Evolutionary conservation across 768 basidiomycete species (phyloP).

Genomic region (Punctularia strigosozonata): DNA sequence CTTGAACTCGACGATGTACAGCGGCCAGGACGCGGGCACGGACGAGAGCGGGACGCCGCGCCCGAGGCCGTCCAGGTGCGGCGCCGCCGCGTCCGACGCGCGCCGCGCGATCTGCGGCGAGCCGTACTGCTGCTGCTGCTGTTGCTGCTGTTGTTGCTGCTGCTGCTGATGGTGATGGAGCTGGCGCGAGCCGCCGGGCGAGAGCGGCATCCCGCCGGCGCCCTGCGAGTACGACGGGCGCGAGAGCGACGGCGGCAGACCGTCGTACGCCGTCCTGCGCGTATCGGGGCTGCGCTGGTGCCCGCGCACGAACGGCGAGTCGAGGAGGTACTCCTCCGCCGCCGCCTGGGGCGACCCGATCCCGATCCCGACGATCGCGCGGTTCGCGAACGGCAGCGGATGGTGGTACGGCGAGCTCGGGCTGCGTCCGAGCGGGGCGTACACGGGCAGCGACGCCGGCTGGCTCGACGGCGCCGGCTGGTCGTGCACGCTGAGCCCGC

Average conservation of each 20-base stretch:
- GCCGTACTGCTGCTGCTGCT: constrained; percentile 7
- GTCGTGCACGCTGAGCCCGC: constrained; percentile 44
- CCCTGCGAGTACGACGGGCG: constrained; percentile 12
- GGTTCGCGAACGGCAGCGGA: too few relatives aligned
- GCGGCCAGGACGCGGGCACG: constrained; percentile 75
- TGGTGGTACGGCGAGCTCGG: constrained; percentile 46
- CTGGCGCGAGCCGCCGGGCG: constrained; percentile 27
- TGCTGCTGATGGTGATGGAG: constrained; percentile 9
- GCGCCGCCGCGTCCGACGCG: constrained; percentile 23
- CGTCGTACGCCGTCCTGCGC: background rate
- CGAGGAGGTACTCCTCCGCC: too few relatives aligned
- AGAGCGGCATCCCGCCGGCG: constrained; percentile 41
- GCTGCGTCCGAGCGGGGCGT: constrained; percentile 56
- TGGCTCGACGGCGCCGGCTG: constrained; percentile 39
- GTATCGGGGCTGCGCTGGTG: background rate
- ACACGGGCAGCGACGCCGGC: constrained; percentile 67
- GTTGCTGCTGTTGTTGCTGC: constrained; percentile 5
- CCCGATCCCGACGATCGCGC: too few relatives aligned
- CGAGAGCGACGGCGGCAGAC: background rate
- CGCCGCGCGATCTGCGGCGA: constrained; percentile 21
- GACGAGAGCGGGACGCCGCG: constrained; percentile 80
- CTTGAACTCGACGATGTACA: constrained; percentile 97
- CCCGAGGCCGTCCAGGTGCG: constrained; percentile 51
- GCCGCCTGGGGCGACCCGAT: too few relatives aligned
- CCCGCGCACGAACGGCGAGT: too few relatives aligned